Conservation (phyloP, 805 yeast species). For the Yarrowia sp. region DNA sequence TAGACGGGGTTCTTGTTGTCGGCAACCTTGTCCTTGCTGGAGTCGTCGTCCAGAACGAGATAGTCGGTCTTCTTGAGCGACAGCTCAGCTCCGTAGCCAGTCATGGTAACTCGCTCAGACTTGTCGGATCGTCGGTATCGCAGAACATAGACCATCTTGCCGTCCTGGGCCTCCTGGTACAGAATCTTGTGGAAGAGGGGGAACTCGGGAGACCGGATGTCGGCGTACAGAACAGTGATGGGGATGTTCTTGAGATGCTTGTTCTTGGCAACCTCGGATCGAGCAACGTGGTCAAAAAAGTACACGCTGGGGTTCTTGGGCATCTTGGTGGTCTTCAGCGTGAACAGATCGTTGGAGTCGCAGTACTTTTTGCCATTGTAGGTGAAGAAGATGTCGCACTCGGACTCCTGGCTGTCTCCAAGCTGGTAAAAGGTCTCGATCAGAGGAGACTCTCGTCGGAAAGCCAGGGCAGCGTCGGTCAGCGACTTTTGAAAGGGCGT, state of each 20-base stretch:
- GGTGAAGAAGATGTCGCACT: constrained; percentile 49
- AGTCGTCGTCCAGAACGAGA: constrained; percentile 62
- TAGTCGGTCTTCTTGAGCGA: constrained; percentile 66
- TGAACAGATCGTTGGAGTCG: constrained; percentile 71
- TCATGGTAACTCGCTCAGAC: constrained; percentile 29
- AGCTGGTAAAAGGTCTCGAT: constrained; percentile 59
- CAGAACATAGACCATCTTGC: constrained; percentile 72
- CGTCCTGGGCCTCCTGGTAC: constrained; percentile 56
- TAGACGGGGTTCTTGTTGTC: constrained; percentile 3
- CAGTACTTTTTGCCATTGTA: constrained; percentile 58
- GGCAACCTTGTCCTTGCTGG: constrained; percentile 31
- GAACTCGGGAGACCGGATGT: constrained; percentile 51
- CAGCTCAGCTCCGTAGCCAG: constrained; percentile 67
- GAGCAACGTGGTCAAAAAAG: constrained; percentile 62
- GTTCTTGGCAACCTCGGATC: constrained; percentile 39
- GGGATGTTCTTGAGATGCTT: constrained; percentile 44
- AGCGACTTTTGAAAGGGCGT: constrained; percentile 29
- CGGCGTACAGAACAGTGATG: constrained; percentile 64
- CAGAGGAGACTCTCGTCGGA: constrained; percentile 56
- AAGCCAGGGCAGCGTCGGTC: constrained; percentile 47
- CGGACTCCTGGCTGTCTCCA: constrained; percentile 42
- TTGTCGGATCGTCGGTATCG: constrained; percentile 53
- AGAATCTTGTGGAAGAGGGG: constrained; percentile 57
- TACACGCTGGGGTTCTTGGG: constrained; percentile 35
- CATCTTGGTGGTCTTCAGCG: constrained; percentile 59